Evolutionary conservation across 768 basidiomycete species (phyloP).

Genomic region (Kwoniella europaea): DNA sequence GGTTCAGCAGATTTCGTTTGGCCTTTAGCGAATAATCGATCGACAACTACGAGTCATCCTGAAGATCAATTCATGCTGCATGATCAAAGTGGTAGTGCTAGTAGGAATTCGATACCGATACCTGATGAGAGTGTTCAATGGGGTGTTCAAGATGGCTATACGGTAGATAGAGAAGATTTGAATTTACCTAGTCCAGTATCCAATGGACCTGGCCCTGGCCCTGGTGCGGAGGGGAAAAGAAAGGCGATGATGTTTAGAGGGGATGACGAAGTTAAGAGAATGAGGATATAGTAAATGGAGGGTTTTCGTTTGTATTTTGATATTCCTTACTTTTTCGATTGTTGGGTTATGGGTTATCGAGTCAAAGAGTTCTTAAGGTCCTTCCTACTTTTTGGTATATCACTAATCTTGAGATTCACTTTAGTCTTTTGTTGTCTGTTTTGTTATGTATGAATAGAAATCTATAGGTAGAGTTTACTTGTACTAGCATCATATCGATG

Average conservation of each 20-base stretch:
- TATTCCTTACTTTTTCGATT: not conserved
- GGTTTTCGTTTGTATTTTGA: not conserved
- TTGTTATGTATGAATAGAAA: too few relatives aligned
- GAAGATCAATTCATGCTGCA: not conserved
- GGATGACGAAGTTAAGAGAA: not conserved
- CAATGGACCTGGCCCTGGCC: not conserved
- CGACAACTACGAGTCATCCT: not conserved
- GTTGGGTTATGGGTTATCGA: not conserved
- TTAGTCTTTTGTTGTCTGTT: too few relatives aligned
- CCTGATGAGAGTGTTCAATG: conserved; percentile 1
- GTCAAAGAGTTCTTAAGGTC: too few relatives aligned
- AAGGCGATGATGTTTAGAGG: not conserved
- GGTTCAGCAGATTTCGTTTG: conserved; percentile 8
- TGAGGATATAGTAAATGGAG: not conserved
- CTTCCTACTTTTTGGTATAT: too few relatives aligned
- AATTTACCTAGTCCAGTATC: conserved; percentile 13
- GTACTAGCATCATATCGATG: too few relatives aligned
- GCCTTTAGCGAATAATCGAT: not conserved
- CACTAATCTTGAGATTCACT: too few relatives aligned
- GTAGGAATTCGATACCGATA: not conserved
- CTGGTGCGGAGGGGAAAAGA: not conserved
- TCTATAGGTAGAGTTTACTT: too few relatives aligned
- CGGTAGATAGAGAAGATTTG: conserved; percentile 8
- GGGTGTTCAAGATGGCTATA: conserved; percentile 14
- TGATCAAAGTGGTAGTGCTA: not conserved